Evolutionary conservation across 805 yeast species (phyloP), one percentile per base, ranked within the genome.

Genomic region (Wickerhamomyces queroliae): DNA sequence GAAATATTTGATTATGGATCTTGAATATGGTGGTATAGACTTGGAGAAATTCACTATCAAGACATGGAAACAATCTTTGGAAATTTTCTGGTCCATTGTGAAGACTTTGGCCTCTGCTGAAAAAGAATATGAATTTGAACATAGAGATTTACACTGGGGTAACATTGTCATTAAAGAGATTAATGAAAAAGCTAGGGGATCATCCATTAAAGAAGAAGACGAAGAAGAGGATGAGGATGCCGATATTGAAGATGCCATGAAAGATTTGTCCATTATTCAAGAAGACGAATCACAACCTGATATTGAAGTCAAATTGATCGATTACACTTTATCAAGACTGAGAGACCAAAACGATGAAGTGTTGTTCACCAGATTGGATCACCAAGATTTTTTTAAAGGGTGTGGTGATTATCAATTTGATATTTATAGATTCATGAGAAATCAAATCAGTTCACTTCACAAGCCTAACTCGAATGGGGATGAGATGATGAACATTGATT

Each of bases 71-170:
- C 63, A 64, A 41, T 64, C 70, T 3, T 47, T 49, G 33, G 63
- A 53, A 9, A 68, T 83, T 1, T 79, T 83, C 48, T 72, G 79
- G 76, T 69, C 68, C 44, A 61, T 78, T 20, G 76, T 67, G 2
- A 56, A 62, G n/a, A 57, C 67, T 5, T 57, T 83, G 20, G 69
- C 73, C 20, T 59, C 58, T 9, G 81, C 77, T 1, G 89, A 83
- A 55, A 56, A 62, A 13, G 52, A 61, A 27, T 62, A 63, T 43
- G 65, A 70, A 44, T 82, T 82, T 58, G 90, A 83, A 58, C 91
- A 83, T 50, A 66, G 91, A 35, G 86, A 83, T 55, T 58, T 83
- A 42, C 83, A 79, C 45, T 69, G 83, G 70, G 80, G 81, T 11
- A 83, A 83, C 50, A 63, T 83, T 38, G 61, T 80, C 13, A 62